Base-by-base conservation (phyloP, 257 asterid species). In the Forsythia suspensa region DNA sequence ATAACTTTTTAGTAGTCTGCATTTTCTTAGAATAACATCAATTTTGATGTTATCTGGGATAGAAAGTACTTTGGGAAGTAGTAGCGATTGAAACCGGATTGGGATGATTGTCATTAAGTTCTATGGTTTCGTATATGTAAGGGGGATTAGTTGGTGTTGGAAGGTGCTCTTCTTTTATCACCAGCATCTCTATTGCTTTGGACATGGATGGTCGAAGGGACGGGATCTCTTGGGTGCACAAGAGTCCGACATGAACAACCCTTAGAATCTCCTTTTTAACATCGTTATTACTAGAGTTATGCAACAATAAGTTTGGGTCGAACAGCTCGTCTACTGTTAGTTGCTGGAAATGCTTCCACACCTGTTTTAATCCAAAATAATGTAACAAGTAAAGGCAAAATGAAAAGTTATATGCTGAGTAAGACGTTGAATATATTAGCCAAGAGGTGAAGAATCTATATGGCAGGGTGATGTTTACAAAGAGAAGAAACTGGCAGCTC, bases 11-110 rank as follows among this genome's bases (percentile, higher is more conserved):
- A 48, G 18, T 13, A 13, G n/a, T 48, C 6, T 12, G n/a, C 55
- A 48, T 48, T 48, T 48, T 48, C 55, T 43, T 43, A 13, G 51
- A 43, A 43, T 43, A 43, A 12, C 3, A 12, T 3, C 55, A 48
- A 48, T 48, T 11, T 11, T 18, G 55, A 80, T 36, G 15, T 88
- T 85, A 92, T 61, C 96, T 87, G 52, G 94, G 97, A 69, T 84
- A 84, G 88, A 91, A 88, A 43, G 86, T 79, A 66, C 94, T 89
- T 11, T 89, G 85, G 8, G 97, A 91, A 79, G 91, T 46, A 80
- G 71, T 87, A 70, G 90, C 94, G 73, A 83, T 73, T 36, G 97
- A 92, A 77, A 72, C 86, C 8, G 73, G 81, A 38, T 82, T 77
- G 24, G 34, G 34, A 29, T 29, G 34, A 29, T 29, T 40, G 46